Evolutionary conservation across 2,329 filamentous ascomycete genomes (phyloP), one percentile per base, ranked within the genome.

Genomic region (Emergomyces orientalis): DNA sequence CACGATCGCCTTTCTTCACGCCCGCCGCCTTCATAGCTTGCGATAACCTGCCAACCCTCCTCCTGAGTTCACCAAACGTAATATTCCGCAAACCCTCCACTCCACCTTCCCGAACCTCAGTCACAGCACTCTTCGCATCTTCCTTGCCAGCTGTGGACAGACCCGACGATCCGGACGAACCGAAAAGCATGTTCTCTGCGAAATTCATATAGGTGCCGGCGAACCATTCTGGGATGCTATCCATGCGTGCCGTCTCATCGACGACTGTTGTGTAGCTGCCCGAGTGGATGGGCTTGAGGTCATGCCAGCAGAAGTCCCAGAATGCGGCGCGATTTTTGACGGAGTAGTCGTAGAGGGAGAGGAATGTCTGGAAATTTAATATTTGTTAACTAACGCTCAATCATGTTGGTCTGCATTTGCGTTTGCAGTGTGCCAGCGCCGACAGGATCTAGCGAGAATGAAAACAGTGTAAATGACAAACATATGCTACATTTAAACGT

Each of bases 151-250:
- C 67, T 0, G 78, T 88, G 8, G 79, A 70, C n/a, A 76, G 72
- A 0, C 75, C 69, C 1, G 75, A 71, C 2, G 73, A 72, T 61
- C n/a, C 61, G 6, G 59, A 54, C 17, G 78, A 77, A 1, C 82
- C 82, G 77, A 84, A 92, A 32, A 96, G 83, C 32, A 91, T 75
- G 71, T 94, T 95, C 76, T 95, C 90, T 5, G 89, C 87, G 71
- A 87, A 93, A 70, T 91, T 95, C 68, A 94, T 74, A 5, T 79
- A 76, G 1, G 91, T 81, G 37, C 90, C 90, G 1, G 84, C 77
- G 73, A 94, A 95, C 90, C 90, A 95, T 49, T 79, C 76, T 0
- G 90, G 90, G 5, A 93, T 81, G 19, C 80, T 78, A 64, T 90
- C 86, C 73, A 95, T 90, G 1, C 86, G 84, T 1, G 82, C 80